Evolutionary conservation across 2,329 filamentous ascomycete species (phyloP), one percentile per base, ranked within the genome.

Genomic region (Nemania sp.): DNA sequence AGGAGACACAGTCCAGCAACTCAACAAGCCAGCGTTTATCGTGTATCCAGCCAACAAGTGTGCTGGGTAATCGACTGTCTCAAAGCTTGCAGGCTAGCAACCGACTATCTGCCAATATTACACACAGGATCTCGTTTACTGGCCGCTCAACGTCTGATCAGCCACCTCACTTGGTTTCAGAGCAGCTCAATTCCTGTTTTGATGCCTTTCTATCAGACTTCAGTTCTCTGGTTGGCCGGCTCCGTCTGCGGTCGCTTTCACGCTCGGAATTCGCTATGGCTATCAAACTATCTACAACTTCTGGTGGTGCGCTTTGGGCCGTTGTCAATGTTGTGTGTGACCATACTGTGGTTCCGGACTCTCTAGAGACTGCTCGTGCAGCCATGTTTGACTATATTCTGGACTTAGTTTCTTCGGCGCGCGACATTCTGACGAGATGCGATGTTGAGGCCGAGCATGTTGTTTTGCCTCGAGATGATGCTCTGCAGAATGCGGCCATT

Each of bases 181-280:
- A 92, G 70, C 86, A 86, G 62, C 81, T 97, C 43, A 88, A 85
- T 65, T 78, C 82, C 44, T 89, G 86, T 45, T 91, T 97, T 73
- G 92, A 97, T 73, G 84, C 83, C 6, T 96, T 97, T 66, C 77
- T 99, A 48, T 94, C 92, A 6, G 89, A 92, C 67, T 83, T 99
- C 46, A 93, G 90, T 45, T 95, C 91, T 4, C 96, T 97, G 70
- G 93, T 97, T 68, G 94, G 94, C 14, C 80, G 84, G 31, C 80
- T 97, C 51, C 91, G 97, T 71, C 79, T 97, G 56, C 91, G 97
- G 69, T 94, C 92, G n/a, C 88, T 94, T 58, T 94, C 91, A 6
- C 88, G 91, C 7, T 84, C 88, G 1, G 91, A 96, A 69, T 80
- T 97, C 43, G 84, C 91, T 26, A 75, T 86, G 9, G 91, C 90